Percentiles rank a stretch among this genome's conserved stretches.
Conservation (phyloP, 257 asterid genomes). For the Penstemon newberryi region DNA sequence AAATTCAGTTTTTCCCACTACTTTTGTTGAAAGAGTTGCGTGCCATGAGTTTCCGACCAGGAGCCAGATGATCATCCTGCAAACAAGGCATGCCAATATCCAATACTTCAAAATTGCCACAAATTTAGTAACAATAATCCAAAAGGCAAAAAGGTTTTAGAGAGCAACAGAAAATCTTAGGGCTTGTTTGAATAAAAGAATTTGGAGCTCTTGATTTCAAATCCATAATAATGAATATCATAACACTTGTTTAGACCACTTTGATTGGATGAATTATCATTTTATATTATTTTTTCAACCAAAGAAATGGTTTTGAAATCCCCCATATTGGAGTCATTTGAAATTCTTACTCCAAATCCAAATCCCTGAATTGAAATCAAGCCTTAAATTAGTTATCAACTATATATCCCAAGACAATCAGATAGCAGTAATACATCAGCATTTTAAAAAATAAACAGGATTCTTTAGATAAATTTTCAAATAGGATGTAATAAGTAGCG, state of each 20-base stretch:
- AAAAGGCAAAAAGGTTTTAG: not conserved
- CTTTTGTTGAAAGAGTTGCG: constrained; percentile 73
- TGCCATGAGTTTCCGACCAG: constrained; percentile 70
- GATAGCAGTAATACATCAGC: not conserved
- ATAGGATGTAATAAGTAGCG: too few relatives aligned
- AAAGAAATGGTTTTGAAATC: too few relatives aligned
- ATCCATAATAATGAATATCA: too few relatives aligned
- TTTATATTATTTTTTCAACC: too few relatives aligned
- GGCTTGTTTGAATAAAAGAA: too few relatives aligned
- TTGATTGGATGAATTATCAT: too few relatives aligned
- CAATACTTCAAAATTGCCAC: constrained; percentile 23
- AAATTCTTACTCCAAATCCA: too few relatives aligned
- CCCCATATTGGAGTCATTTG: too few relatives aligned
- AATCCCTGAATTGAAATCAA: too few relatives aligned
- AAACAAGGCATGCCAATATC: constrained; percentile 28
- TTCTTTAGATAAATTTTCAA: too few relatives aligned
- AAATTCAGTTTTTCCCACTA: constrained; percentile 59
- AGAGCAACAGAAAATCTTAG: constrained; percentile 4
- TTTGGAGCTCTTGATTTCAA: too few relatives aligned
- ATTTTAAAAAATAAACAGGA: not conserved
- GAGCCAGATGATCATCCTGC: constrained; percentile 85
- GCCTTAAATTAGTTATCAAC: not conserved
- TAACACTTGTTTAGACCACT: too few relatives aligned
- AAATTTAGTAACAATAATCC: constrained; percentile 8
- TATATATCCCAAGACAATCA: not conserved